phyloP scores from a whole-genome alignment of 768 basidiomycete species.

The Scleroderma bovista region DNA sequence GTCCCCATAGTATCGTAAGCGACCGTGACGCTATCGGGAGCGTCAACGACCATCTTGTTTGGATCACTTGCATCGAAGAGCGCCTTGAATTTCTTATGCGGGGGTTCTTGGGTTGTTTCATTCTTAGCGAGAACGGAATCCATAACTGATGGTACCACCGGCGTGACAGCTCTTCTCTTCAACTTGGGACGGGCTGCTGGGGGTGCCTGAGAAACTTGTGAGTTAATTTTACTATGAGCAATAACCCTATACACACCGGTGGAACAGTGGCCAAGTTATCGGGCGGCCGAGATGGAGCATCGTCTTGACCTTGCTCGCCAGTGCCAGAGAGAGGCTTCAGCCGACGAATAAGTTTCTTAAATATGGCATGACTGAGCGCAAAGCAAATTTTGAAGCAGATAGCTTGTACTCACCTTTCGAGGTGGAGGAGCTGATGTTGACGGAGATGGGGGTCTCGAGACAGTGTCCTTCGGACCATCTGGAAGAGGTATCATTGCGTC shows the following conservation, averaged over 20 bases:
- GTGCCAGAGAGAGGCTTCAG: slow-evolving; percentile 11
- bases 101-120: slow-evolving; percentile 38
- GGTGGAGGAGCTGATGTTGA: slow-evolving; percentile 20
- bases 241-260: slow-evolving; percentile 17
- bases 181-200: slow-evolving; percentile 38
- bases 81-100: slow-evolving; percentile 64
- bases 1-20: slow-evolving; percentile 8
- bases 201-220: slow-evolving; percentile 30
- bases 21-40: slow-evolving; percentile 9
- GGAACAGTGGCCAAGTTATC: slow-evolving; percentile 13
- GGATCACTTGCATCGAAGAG: slow-evolving; percentile 65
- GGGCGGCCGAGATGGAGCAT: slow-evolving; percentile 3
- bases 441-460: slow-evolving; percentile 7
- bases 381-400: not conserved
- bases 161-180: slow-evolving; percentile 49
- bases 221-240: too few species aligned
- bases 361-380: slow-evolving; percentile 3
- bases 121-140: slow-evolving; percentile 12
- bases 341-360: slow-evolving; percentile 22
- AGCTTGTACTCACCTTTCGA: slow-evolving; percentile 24
- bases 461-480: slow-evolving; percentile 12
- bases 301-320: slow-evolving; percentile 3
- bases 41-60: slow-evolving; percentile 31
- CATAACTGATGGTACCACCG: slow-evolving; percentile 16
- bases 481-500: slow-evolving; percentile 4